phyloP scores from a whole-genome alignment of 2,329 filamentous ascomycete genomes.

The Phoma sp. region DNA sequence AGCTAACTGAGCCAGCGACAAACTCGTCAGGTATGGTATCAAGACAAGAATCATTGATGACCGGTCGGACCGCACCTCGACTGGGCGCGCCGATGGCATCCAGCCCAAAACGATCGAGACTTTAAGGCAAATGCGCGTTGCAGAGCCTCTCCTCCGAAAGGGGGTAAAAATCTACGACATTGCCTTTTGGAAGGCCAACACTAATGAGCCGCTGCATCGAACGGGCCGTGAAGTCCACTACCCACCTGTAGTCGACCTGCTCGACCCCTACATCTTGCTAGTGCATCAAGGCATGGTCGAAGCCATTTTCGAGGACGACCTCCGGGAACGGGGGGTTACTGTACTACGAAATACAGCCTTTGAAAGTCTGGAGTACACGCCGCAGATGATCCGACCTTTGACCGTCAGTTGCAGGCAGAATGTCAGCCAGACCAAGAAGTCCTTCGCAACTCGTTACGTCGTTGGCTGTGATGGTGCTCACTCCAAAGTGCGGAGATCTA shows the following conservation, averaged over 20 bases:
- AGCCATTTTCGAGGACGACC: constrained; percentile 71
- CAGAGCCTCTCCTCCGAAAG: constrained; percentile 69
- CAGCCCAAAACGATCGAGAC: constrained; percentile 83
- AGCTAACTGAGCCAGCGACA: constrained; percentile 49
- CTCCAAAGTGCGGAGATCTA: constrained; percentile 70
- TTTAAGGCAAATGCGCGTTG: constrained; percentile 73
- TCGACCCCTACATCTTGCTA: constrained; percentile 61
- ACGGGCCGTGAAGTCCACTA: constrained; percentile 73
- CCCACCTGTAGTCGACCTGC: constrained; percentile 57
- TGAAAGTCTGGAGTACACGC: constrained; percentile 54
- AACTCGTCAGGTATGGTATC: constrained; percentile 70
- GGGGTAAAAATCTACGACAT: constrained; percentile 77
- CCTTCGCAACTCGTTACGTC: constrained; percentile 66
- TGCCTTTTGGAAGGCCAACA: constrained; percentile 64
- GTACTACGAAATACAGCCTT: constrained; percentile 71
- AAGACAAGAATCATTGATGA: constrained; percentile 72
- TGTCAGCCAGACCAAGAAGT: constrained; percentile 45
- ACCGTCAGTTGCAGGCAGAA: constrained; percentile 51
- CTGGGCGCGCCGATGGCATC: constrained; percentile 73
- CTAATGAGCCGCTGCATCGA: constrained; percentile 58
- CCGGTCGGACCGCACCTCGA: constrained; percentile 69
- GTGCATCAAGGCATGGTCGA: constrained; percentile 79
- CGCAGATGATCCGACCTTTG: constrained; percentile 46
- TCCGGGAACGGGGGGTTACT: constrained; percentile 66
- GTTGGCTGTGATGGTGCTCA: constrained; percentile 77